These are phyloP conservation scores for Agastache rugosa DNA, from an alignment of 257 asterid species.

Conservation along the genomic window DNA sequence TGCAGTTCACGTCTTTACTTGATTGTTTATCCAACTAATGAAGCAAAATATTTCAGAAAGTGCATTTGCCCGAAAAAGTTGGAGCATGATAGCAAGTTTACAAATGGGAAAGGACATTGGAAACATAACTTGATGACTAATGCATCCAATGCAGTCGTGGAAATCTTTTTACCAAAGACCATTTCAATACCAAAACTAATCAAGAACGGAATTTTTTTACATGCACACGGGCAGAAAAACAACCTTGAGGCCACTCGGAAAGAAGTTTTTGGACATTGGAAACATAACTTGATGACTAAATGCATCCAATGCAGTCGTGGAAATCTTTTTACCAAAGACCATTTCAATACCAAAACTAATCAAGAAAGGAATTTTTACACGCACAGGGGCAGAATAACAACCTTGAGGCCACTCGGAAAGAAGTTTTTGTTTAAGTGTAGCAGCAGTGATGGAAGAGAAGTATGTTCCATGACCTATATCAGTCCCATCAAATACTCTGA, in stretches of 20 bases:
- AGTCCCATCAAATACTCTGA: conserved; percentile 70
- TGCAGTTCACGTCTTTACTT: not conserved
- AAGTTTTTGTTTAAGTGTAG: conserved; percentile 51
- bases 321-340: not conserved
- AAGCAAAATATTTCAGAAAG: conserved; percentile 7
- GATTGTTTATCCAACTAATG: not conserved
- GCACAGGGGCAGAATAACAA: conserved; percentile 28
- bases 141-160: not conserved
- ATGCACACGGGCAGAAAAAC: conserved; percentile 18
- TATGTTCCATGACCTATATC: conserved; percentile 61
- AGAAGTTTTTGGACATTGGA: conserved; percentile 55
- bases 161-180: not conserved
- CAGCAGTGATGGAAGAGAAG: conserved; percentile 48
- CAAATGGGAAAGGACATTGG: not conserved
- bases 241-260: conserved; percentile 70
- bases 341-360: not conserved
- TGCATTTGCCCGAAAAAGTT: not conserved
- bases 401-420: conserved; percentile 70
- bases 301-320: not conserved
- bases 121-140: not conserved
- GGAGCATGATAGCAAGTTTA: not conserved
- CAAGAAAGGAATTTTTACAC: conserved; percentile 7
- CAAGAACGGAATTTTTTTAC: conserved; percentile 10
- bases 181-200: not conserved
- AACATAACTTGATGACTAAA: not conserved